Evolutionary conservation across 208 protist genomes (phyloP), one percentile per base, ranked within the genome.

Genomic region (Giardia duodenalis): DNA sequence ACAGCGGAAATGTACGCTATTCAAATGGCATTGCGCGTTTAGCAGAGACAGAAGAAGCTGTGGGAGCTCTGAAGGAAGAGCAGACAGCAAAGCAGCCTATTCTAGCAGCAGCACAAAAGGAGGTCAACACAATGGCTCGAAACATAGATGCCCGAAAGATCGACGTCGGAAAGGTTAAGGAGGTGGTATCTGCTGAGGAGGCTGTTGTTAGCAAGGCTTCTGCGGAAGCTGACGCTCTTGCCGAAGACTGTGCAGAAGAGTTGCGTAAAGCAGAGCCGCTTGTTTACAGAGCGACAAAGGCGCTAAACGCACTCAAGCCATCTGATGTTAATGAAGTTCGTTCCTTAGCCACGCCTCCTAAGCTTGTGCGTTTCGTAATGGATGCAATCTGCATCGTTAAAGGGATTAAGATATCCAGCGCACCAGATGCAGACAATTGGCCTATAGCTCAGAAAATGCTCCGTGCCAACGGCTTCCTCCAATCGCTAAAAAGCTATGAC

Each of bases 391-490:
- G 93, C 44, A 95, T 97, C 57, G 67, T 97, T 92, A 96, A 96
- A 92, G 96, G 97, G 92, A 95, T 97, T 90, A 96, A 96, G 22
- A 97, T 97, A 0, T 97, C 97, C 93, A 97, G 97, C 94, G 97
- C 98, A 93, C 97, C 97, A 91, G 95, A 96, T 76, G 96, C 97
- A 47, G 98, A 99, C 95, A 98, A 98, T 95, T 98, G 97, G 97
- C 95, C 95, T 1, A 96, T 96, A 22, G 97, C 97, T 97, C 90
- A 95, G 67, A 96, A 95, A 67, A 87, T 93, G 39, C 95, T 97
- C 94, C 90, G 91, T 22, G 93, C 96, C 22, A 47, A 86, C 1
- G 47, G 67, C 10, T 97, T 97, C 92, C 86, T 97, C 44, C 95
- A 95, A 86, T 44, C 19, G 39, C n/a, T 93, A 86, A 45, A 92